Base-by-base conservation (phyloP, 2,329 filamentous ascomycete species). In the Pseudocercospora fijiensis region DNA sequence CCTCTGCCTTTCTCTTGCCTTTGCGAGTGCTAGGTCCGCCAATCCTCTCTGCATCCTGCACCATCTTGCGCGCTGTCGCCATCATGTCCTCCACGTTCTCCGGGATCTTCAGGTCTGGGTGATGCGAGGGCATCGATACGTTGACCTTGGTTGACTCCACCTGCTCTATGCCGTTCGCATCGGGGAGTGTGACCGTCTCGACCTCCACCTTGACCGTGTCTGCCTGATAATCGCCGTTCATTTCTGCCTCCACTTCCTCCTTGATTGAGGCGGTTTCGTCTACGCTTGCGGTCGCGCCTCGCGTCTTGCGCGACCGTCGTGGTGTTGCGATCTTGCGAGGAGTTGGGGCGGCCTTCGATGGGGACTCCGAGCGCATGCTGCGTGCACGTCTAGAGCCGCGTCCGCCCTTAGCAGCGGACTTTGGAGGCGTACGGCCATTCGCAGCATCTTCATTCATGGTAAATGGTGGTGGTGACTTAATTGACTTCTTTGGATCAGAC, bases 51-150 rank as follows among this genome's bases (percentile, higher is more conserved):
- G 88, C 88, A 68, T 87, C 87, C 66, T 90, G 85, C 4, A 97
- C 93, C 91, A 97, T 96, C 70, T 88, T 86, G 79, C 89, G 92
- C 30, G 95, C 95, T 72, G 91, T 88, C 27, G 88, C 88, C 64
- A 98, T 89, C 89, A 97, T 92, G 61, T 88, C 85, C 62, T 90
- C 85, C 5, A 57, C 57, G 71, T 95, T 90, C 67, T 92, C 90
- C 0, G 91, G 87, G 11, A 88, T 85, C 0, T 90, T 88, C 8
- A 92, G 83, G 65, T 91, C 86, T 0, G 86, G 81, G 52, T 83
- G 81, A 59, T 84, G 85, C 9, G 86, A 83, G 3, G 92, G 90
- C 73, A 95, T 83, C 68, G 95, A 90, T 10, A 95, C 82, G 66
- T 89, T 89, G 56, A 94, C 87, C 53, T 88, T 87, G 6, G 89